phyloP scores from a whole-genome alignment of 1,139 yeast species.

The Geotrichum macrosporum region DNA sequence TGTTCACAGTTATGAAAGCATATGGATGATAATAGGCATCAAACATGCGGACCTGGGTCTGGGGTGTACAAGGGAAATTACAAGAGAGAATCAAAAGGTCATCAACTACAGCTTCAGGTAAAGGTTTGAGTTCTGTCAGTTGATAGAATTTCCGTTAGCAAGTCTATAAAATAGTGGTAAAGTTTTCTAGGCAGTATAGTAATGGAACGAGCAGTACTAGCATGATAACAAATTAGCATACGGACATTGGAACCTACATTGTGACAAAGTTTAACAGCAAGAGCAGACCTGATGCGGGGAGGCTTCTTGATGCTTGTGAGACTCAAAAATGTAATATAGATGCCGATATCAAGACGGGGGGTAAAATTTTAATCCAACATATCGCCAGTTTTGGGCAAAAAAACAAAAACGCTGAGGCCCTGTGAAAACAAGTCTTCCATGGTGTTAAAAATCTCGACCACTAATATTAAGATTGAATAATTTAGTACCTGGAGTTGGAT shows the following conservation, averaged over 20 bases:
- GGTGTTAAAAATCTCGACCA: constrained; percentile 56
- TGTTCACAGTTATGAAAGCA: constrained; percentile 81
- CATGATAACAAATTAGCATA: constrained; percentile 84
- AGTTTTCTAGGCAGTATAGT: constrained; percentile 72
- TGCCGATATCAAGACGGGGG: constrained; percentile 53
- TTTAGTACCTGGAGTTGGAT: constrained; percentile 39
- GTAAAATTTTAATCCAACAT: constrained; percentile 31
- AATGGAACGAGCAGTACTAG: constrained; percentile 76
- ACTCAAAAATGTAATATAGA: constrained; percentile 57
- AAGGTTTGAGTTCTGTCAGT: constrained; percentile 66
- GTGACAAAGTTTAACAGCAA: constrained; percentile 64
- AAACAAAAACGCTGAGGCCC: constrained; percentile 72
- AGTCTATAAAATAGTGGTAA: constrained; percentile 57
- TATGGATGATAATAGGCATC: constrained; percentile 72
- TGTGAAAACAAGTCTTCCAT: constrained; percentile 61
- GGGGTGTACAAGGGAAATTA: constrained; percentile 81
- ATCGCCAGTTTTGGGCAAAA: constrained; percentile 42
- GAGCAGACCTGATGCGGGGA: constrained; percentile 68
- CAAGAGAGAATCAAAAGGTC: constrained; percentile 65
- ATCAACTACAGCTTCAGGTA: constrained; percentile 62
- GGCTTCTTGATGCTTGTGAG: constrained; percentile 81
- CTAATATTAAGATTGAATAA: constrained; percentile 39
- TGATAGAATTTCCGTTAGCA: constrained; percentile 66
- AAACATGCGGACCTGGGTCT: constrained; percentile 78
- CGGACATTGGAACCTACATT: constrained; percentile 76